phyloP scores from a whole-genome alignment of 2,329 filamentous ascomycete species.

The Capronia americana region DNA sequence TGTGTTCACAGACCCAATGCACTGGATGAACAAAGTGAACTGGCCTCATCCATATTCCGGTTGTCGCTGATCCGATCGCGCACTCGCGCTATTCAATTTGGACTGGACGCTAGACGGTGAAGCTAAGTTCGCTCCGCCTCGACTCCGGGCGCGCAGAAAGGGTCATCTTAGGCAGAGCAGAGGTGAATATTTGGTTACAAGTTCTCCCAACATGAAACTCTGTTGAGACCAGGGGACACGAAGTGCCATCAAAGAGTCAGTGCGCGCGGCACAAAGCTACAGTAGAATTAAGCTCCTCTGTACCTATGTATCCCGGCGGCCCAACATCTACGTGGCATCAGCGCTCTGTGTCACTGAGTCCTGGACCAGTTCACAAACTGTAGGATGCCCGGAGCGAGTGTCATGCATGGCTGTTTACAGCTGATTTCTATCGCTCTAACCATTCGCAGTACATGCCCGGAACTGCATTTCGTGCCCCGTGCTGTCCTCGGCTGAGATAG shows the following conservation, averaged over 20 bases:
- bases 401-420: not conserved
- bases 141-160: not conserved
- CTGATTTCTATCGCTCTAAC: not conserved
- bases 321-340: not conserved
- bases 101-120: not conserved
- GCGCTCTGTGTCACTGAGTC: not conserved
- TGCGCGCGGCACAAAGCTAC: not conserved
- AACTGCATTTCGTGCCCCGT: not conserved
- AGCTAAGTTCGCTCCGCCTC: too few species aligned
- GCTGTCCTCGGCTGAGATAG: not conserved
- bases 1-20: not conserved
- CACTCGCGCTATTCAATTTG: not conserved
- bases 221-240: not conserved
- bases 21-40: not conserved
- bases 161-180: not conserved
- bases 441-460: not conserved
- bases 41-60: not conserved
- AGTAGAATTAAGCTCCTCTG: too few species aligned
- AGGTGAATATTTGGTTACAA: not conserved
- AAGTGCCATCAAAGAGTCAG: not conserved
- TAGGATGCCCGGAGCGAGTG: not conserved
- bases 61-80: not conserved
- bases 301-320: too few species aligned
- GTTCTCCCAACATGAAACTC: not conserved
- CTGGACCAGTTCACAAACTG: not conserved